phyloP scores from a whole-genome alignment of 2,329 filamentous ascomycete genomes.

The Aspergillus aculeatus region DNA sequence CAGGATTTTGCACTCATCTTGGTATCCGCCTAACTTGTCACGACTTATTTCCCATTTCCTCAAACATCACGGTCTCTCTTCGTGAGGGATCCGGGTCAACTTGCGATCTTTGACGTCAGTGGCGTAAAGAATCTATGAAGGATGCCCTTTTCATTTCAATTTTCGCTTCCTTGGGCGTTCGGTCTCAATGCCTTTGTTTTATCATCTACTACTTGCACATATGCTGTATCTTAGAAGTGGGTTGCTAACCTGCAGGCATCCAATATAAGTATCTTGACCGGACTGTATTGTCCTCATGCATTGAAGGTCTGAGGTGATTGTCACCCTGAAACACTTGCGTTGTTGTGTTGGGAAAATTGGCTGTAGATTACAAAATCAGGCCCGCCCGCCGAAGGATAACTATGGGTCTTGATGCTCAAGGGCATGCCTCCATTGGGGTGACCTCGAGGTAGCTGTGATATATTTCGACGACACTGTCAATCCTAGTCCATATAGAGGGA shows the following conservation, averaged over 20 bases:
- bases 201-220: conserved; percentile 9
- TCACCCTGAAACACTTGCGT: too few relatives aligned
- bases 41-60: conserved; percentile 19
- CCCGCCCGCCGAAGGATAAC: too few relatives aligned
- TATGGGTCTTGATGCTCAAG: too few relatives aligned
- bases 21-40: conserved; percentile 17
- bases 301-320: too few relatives aligned
- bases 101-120: conserved; percentile 16
- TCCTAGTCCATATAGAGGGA: too few relatives aligned
- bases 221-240: conserved; percentile 1
- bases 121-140: conserved; percentile 24
- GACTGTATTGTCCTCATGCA: background rate
- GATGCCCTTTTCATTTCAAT: conserved; percentile 11
- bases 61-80: conserved; percentile 11
- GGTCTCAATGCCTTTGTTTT: conserved; percentile 9
- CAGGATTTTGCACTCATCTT: conserved; percentile 8
- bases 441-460: too few relatives aligned
- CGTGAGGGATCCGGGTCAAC: conserved; percentile 10
- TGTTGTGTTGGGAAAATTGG: too few relatives aligned
- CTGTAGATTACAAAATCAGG: too few relatives aligned
- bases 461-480: too few relatives aligned
- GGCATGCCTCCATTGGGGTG: too few relatives aligned
- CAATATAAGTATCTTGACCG: background rate
- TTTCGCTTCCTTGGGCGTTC: conserved; percentile 15
- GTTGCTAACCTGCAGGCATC: background rate